Conservation (phyloP, 768 basidiomycete species). For the Russula sp. region DNA sequence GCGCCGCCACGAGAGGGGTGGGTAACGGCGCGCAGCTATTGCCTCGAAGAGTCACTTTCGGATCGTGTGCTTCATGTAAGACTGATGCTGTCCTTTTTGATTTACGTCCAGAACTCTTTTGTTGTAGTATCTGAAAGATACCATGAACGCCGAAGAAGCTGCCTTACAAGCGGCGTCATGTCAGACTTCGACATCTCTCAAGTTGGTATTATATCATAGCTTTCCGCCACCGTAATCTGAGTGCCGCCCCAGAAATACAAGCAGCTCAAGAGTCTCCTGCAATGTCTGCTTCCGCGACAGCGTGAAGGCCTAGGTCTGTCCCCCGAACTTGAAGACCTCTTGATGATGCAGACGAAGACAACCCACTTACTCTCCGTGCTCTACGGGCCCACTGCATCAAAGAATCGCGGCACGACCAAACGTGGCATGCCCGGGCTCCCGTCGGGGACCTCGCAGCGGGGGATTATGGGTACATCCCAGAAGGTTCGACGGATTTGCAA, state of each 20-base stretch:
- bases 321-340: slow-evolving; percentile 27
- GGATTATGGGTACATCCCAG: slow-evolving; percentile 26
- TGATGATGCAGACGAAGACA: slow-evolving; percentile 22
- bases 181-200: slow-evolving; percentile 7
- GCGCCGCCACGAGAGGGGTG: slow-evolving; percentile 23
- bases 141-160: slow-evolving; percentile 24
- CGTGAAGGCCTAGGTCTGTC: slow-evolving; percentile 17
- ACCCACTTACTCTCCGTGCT: slow-evolving; percentile 23
- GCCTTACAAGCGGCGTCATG: slow-evolving; percentile 6
- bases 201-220: background rate
- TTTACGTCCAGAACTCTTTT: background rate
- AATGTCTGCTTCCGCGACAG: slow-evolving; percentile 23
- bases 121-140: slow-evolving; percentile 25
- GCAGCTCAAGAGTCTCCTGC: slow-evolving; percentile 27
- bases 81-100: background rate
- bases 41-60: slow-evolving; percentile 26
- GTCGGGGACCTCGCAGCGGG: slow-evolving; percentile 8
- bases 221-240: background rate
- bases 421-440: slow-evolving; percentile 25
- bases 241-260: slow-evolving; percentile 19
- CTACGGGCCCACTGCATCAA: slow-evolving; percentile 22
- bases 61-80: slow-evolving; percentile 25
- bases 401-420: slow-evolving; percentile 20
- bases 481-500: slow-evolving; percentile 18
- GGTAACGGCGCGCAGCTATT: slow-evolving; percentile 24